A percentile compares a stretch with the other conserved stretches of the same genome.
phyloP scores from a whole-genome alignment of 2,329 filamentous ascomycete genomes.

The Pseudogymnoascus sp. region DNA sequence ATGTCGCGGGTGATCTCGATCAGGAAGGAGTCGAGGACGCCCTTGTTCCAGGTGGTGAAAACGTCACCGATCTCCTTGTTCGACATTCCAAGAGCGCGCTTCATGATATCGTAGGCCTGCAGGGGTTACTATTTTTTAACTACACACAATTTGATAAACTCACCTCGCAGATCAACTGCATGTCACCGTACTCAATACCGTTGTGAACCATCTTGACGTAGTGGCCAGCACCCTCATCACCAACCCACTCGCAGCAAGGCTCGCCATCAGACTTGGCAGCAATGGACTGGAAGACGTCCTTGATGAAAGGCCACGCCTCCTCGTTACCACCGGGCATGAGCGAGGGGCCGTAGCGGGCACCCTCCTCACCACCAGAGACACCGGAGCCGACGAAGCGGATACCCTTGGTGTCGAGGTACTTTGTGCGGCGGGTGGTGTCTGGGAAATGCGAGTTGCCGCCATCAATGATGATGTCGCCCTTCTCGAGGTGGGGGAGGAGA shows the following conservation, averaged over 20 bases:
- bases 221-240: slow-evolving; percentile 98
- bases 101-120: slow-evolving; percentile 99
- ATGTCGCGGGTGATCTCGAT: slow-evolving; percentile 99
- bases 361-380: slow-evolving; percentile 99
- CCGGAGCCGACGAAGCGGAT: slow-evolving; percentile 94
- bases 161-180: slow-evolving; percentile 99
- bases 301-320: slow-evolving; percentile 95
- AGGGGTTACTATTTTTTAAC: not conserved
- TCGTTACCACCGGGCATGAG: slow-evolving; percentile 99
- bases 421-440: slow-evolving; percentile 93
- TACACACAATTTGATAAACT: slow-evolving; percentile 23
- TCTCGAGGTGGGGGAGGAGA: slow-evolving; percentile 73
- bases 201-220: slow-evolving; percentile 99
- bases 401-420: slow-evolving; percentile 79
- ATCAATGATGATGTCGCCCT: slow-evolving; percentile 97
- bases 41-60: slow-evolving; percentile 95
- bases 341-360: slow-evolving; percentile 93
- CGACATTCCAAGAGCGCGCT: slow-evolving; percentile 84
- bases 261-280: slow-evolving; percentile 95
- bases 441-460: slow-evolving; percentile 99
- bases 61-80: slow-evolving; percentile 95
- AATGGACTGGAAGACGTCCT: slow-evolving; percentile 98
- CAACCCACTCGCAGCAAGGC: slow-evolving; percentile 99
- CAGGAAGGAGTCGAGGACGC: slow-evolving; percentile 96
- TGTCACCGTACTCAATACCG: slow-evolving; percentile 99